A percentile compares a stretch with the other conserved stretches of the same genome.
Evolutionary conservation across 2,329 filamentous ascomycete genomes (phyloP).

Genomic region (Epichloe elymi): DNA sequence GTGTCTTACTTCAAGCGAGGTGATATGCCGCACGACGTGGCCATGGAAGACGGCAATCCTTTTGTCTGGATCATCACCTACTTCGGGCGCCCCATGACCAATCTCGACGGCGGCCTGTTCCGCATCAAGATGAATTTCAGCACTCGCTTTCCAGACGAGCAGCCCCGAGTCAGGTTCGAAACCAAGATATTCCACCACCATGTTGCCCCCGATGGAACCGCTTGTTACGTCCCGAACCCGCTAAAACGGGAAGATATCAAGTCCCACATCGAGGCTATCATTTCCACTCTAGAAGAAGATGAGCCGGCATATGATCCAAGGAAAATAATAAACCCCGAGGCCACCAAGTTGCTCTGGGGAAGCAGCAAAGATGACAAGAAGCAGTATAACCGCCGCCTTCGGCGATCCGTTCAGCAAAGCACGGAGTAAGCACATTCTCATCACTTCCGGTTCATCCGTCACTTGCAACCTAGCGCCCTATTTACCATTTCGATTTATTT

Average conservation of each 20-base stretch:
- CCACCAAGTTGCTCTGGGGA: constrained; percentile 79
- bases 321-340: constrained; percentile 75
- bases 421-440: constrained; percentile 37
- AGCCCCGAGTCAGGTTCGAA: constrained; percentile 71
- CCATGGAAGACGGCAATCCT: constrained; percentile 67
- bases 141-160: constrained; percentile 73
- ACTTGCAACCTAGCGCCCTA: not conserved
- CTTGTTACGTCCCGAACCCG: constrained; percentile 63
- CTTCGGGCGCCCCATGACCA: constrained; percentile 84
- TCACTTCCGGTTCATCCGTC: not conserved
- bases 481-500: not conserved
- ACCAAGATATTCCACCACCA: constrained; percentile 80
- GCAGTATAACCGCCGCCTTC: constrained; percentile 67
- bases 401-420: constrained; percentile 61
- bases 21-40: constrained; percentile 61
- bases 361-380: constrained; percentile 59
- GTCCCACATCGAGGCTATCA: constrained; percentile 72
- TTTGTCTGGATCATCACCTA: constrained; percentile 77
- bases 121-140: constrained; percentile 69
- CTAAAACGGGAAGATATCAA: constrained; percentile 59
- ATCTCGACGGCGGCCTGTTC: constrained; percentile 85
- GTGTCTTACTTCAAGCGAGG: constrained; percentile 59
- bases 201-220: constrained; percentile 64
- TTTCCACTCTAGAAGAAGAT: constrained; percentile 76
- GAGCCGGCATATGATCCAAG: constrained; percentile 80